A percentile compares a stretch with the other conserved stretches of the same genome.
Evolutionary conservation across 2,329 filamentous ascomycete species (phyloP).

Genomic region (Monilinia vaccinii-corymbosi): DNA sequence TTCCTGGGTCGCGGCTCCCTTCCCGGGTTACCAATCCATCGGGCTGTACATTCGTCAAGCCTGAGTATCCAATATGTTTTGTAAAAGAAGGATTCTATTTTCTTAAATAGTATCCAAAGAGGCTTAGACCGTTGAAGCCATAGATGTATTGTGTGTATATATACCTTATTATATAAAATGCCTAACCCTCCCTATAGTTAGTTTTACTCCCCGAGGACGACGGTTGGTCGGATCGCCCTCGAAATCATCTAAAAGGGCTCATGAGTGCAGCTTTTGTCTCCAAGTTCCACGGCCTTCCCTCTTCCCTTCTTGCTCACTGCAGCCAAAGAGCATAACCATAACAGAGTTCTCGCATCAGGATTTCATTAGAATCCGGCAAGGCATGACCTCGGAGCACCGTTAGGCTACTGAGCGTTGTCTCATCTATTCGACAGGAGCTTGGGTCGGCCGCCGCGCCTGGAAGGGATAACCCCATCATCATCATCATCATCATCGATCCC

Average conservation of each 20-base stretch:
- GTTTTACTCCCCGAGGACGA: no score
- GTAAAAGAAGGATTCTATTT: no score
- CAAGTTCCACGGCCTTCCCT: background rate
- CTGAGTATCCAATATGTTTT: no score
- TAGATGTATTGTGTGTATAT: no score
- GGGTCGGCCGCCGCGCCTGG: background rate
- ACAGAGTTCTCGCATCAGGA: background rate
- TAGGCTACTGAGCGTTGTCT: background rate
- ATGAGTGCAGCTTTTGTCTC: background rate
- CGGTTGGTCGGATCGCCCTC: background rate
- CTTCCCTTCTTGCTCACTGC: background rate
- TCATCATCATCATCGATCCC: background rate
- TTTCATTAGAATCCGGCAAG: background rate
- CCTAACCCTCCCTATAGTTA: no score
- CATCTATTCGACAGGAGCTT: background rate
- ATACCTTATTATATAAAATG: no score
- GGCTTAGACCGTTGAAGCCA: no score
- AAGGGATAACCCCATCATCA: background rate
- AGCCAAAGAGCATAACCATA: no score
- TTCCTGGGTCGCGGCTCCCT: background rate
- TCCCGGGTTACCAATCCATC: conserved; percentile 4
- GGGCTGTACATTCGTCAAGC: conserved; percentile 1
- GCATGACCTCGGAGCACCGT: background rate
- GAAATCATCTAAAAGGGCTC: background rate
- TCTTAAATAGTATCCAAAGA: no score